Conservation (phyloP, 176 grass and related monocot genomes). For the Carex littledalei region DNA sequence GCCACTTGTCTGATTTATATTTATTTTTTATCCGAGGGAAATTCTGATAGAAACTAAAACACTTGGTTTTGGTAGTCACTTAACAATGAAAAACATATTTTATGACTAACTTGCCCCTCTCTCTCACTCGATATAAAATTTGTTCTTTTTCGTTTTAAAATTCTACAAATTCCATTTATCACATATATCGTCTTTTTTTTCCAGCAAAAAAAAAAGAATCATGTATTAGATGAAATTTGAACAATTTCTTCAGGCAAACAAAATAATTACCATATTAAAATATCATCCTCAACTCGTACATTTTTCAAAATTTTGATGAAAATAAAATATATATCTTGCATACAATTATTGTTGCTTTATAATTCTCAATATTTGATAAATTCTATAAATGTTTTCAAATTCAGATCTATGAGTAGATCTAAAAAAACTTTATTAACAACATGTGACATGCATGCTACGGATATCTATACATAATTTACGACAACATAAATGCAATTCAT, state of each 20-base stretch:
- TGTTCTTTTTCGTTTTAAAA: too few species aligned
- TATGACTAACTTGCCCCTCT: too few species aligned
- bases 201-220: too few species aligned
- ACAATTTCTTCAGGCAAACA: too few species aligned
- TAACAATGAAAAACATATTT: too few species aligned
- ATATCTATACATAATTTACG: not conserved
- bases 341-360: not conserved
- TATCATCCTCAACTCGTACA: not conserved
- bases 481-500: not conserved
- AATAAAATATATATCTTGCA: not conserved
- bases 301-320: not conserved
- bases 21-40: not conserved
- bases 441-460: too few species aligned
- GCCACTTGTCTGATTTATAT: not conserved
- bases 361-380: not conserved
- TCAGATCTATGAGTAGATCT: not conserved
- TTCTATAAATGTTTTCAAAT: not conserved
- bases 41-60: too few species aligned
- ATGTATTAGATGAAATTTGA: too few species aligned
- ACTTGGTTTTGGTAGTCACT: too few species aligned
- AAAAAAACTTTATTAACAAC: not conserved
- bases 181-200: too few species aligned
- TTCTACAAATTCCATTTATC: too few species aligned
- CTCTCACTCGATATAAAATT: too few species aligned
- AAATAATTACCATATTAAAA: not conserved